These are phyloP conservation scores for Theileria annulata DNA, from an alignment of 169 alveolate genomes.

Conservation along the genomic window DNA sequence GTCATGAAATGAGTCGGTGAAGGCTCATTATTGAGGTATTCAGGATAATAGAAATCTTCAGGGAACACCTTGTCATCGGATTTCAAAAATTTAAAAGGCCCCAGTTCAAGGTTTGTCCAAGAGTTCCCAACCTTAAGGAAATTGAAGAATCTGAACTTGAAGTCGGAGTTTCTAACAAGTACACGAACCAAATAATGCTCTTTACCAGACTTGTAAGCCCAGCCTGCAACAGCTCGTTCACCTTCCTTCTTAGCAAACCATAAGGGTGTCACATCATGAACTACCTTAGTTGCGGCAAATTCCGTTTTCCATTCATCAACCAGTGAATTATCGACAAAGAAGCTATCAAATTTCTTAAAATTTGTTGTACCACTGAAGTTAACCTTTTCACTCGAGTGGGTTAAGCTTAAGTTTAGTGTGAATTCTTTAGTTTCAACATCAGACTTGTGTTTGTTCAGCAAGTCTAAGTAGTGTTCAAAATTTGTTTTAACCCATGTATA, in stretches of 20 bases:
- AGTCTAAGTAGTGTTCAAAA: not conserved
- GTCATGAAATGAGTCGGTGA: not conserved
- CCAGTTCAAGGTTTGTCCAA: not conserved
- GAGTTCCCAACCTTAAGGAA: not conserved
- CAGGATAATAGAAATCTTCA: not conserved
- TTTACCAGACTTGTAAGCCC: not conserved
- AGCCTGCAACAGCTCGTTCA: conserved; percentile 13
- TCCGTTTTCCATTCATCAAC: not conserved
- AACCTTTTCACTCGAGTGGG: not conserved
- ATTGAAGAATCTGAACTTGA: conserved; percentile 1
- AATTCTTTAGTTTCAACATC: not conserved
- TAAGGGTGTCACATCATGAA: not conserved
- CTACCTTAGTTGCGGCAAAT: not conserved
- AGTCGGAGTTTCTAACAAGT: not conserved
- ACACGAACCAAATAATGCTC: not conserved
- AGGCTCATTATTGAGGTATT: not conserved
- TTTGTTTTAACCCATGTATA: not conserved
- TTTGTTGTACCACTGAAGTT: not conserved
- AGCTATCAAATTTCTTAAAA: not conserved
- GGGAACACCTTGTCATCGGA: not conserved
- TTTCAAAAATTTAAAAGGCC: not conserved
- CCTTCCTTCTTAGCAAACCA: not conserved
- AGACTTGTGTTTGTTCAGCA: not conserved
- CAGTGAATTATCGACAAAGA: not conserved
- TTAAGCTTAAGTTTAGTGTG: not conserved